phyloP scores from a whole-genome alignment of 257 asterid species.

The Nicotiana knightiana region DNA sequence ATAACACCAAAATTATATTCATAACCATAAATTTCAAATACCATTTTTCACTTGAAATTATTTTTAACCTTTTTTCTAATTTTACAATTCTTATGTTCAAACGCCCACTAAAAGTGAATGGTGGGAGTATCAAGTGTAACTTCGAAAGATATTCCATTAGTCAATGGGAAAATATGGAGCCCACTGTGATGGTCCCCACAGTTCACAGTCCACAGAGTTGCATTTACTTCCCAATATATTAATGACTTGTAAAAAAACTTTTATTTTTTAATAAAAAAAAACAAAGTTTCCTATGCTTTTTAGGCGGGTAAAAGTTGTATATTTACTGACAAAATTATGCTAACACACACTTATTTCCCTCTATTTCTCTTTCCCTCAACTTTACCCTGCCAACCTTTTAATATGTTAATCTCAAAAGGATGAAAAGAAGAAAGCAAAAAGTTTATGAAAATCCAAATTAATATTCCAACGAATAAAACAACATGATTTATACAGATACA shows the following conservation, averaged over 20 bases:
- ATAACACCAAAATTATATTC: too few relatives aligned
- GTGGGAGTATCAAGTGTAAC: too few relatives aligned
- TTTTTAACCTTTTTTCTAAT: too few relatives aligned
- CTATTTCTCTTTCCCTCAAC: conserved; percentile 2
- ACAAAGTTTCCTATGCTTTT: conserved; percentile 18
- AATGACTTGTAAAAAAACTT: background rate
- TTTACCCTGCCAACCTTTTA: background rate
- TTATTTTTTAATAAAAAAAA: background rate
- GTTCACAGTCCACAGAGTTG: background rate
- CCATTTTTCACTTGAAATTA: too few relatives aligned
- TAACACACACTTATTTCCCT: conserved; percentile 20
- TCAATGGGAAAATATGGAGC: conserved; percentile 39
- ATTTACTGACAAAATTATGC: conserved; percentile 8
- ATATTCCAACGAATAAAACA: background rate
- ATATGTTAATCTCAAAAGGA: background rate
- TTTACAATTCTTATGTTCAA: too few relatives aligned
- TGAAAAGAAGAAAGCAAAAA: too few relatives aligned
- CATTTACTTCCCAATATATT: conserved; percentile 32
- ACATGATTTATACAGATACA: background rate
- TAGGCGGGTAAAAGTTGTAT: conserved; percentile 21
- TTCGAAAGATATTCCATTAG: conserved; percentile 7
- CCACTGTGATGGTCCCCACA: conserved; percentile 20
- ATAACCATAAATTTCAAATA: too few relatives aligned
- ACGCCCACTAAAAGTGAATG: too few relatives aligned
- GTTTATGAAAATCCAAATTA: background rate